These are phyloP conservation scores for Penicillium egyptiacum DNA, from an alignment of 495 filamentous ascomycete species.

Conservation along the genomic window DNA sequence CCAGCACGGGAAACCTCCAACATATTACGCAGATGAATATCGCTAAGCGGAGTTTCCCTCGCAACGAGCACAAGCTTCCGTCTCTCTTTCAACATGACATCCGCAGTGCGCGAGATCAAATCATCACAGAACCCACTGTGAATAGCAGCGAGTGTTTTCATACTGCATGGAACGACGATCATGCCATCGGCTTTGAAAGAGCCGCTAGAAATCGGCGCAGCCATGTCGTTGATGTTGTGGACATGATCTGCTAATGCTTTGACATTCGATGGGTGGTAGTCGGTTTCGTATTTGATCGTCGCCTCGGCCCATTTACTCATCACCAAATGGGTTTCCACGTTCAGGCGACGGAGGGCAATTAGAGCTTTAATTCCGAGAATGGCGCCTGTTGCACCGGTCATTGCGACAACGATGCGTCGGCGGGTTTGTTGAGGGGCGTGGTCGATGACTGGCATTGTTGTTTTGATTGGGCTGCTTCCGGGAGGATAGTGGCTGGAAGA, in stretches of 20 bases:
- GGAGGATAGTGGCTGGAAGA: conserved; percentile 19
- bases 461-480: conserved; percentile 10
- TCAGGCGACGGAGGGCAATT: conserved; percentile 35
- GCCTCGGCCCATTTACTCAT: conserved; percentile 46
- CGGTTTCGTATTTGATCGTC: conserved; percentile 45
- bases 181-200: conserved; percentile 41
- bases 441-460: conserved; percentile 5
- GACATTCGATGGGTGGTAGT: conserved; percentile 34
- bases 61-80: conserved; percentile 41
- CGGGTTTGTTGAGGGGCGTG: background rate
- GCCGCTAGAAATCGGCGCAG: conserved; percentile 37
- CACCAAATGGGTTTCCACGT: conserved; percentile 43
- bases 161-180: conserved; percentile 44
- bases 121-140: conserved; percentile 34
- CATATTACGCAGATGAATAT: conserved; percentile 51
- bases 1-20: conserved; percentile 36
- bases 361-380: conserved; percentile 40
- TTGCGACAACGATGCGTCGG: conserved; percentile 37
- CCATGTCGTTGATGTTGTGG: conserved; percentile 37
- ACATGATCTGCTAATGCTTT: conserved; percentile 39
- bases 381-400: conserved; percentile 45
- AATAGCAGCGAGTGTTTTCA: conserved; percentile 42
- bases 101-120: conserved; percentile 47
- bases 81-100: conserved; percentile 49
- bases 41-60: conserved; percentile 47